These are phyloP conservation scores for Saccharomyces hybrid DNA, from an alignment of 1,139 yeast genomes.

Conservation along the genomic window DNA sequence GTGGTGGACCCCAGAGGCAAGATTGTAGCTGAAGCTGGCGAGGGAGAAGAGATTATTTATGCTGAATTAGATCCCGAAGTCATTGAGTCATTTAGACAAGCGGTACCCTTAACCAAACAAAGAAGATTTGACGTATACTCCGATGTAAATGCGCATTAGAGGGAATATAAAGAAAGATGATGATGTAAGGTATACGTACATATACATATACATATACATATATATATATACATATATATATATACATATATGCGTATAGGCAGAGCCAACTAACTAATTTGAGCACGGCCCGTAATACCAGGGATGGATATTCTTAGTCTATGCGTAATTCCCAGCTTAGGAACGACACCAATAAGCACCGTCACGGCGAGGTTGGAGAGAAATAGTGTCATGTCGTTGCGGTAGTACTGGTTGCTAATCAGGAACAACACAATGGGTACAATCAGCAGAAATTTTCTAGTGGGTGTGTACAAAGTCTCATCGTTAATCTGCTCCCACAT, in stretches of 20 bases:
- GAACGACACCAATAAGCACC: constrained; percentile 68
- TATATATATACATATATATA: not conserved
- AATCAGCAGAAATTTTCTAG: constrained; percentile 82
- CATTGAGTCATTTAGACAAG: constrained; percentile 53
- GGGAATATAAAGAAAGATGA: not conserved
- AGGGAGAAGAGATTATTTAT: constrained; percentile 70
- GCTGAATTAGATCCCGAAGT: constrained; percentile 67
- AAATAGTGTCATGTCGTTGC: constrained; percentile 73
- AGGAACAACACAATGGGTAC: constrained; percentile 86
- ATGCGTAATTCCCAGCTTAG: constrained; percentile 79
- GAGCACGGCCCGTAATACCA: constrained; percentile 35
- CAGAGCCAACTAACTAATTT: constrained; percentile 20
- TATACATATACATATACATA: not conserved
- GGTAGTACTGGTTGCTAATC: constrained; percentile 83
- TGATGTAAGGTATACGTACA: not conserved
- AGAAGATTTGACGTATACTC: constrained; percentile 80
- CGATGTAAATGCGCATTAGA: constrained; percentile 37
- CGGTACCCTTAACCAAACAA: constrained; percentile 73
- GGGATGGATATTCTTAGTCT: constrained; percentile 63
- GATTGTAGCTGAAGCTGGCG: constrained; percentile 74
- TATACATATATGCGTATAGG: not conserved
- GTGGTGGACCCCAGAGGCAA: constrained; percentile 84
- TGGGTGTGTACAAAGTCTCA: constrained; percentile 95
- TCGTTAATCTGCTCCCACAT: constrained; percentile 99
- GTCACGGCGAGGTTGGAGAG: constrained; percentile 75